Base-by-base conservation (phyloP, 2,329 filamentous ascomycete genomes). In the Cytospora schulzeri region DNA sequence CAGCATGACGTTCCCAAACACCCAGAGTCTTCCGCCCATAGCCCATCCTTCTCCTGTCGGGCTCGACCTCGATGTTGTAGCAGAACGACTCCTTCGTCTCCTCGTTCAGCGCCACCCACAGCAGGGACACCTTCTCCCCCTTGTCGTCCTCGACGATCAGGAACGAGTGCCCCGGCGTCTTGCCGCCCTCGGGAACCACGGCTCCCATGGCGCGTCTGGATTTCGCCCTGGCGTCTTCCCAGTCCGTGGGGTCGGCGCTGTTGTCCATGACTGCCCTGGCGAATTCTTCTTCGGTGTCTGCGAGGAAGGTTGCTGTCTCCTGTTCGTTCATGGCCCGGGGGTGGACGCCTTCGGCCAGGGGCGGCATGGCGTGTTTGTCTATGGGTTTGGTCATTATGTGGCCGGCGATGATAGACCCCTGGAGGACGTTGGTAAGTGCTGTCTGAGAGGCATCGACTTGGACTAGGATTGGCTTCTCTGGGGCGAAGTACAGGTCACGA, bases 1-100 rank as follows among this genome's bases (percentile, higher is more conserved):
- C 41, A 38, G 29, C 57, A 12, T 35, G n/a, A 28, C 28, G 45
- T 38, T 52, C 57, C 57, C 45, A 60, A 3, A 60, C 15, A 3
- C 41, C 29, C 29, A 60, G n/a, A 29, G 48, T 12, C n/a, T 60
- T 38, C 7, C 26, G 22, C n/a, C 57, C 57, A n/a, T 31, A 60
- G 9, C 57, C 45, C 45, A 60, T 28, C 57, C 57, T 52, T 12
- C 57, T 28, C 57, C 33, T 60, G 6, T 8, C n/a, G 48, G 57
- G 19, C 45, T 24, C 29, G 15, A 60, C 45, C 57, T 60, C 45
- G 14, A 60, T 60, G 5, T 28, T 50, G 45, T 60, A 38, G 31
- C 57, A 60, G 45, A 52, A 60, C 6, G 57, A 60, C 45, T 24
- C 11, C 57, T 35, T 52, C 19, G 57, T 38, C 26, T 33, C 29